phyloP scores from a whole-genome alignment of 2,329 filamentous ascomycete genomes.

The Aurifilum marmelostoma region DNA sequence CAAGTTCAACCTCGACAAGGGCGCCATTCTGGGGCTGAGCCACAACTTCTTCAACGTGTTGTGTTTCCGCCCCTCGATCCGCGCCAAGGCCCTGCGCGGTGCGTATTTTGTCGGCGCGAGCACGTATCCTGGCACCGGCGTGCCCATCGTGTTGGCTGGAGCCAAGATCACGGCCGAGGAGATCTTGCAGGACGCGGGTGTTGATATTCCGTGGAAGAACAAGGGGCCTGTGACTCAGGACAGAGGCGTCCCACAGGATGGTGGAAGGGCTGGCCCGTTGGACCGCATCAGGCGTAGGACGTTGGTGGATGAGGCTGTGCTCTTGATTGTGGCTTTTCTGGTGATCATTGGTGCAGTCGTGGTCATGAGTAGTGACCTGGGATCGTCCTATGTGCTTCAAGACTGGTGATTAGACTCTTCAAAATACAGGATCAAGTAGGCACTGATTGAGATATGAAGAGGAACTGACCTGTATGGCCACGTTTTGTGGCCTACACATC shows the following conservation, averaged over 20 bases:
- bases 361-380: background rate
- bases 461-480: background rate
- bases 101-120: slow-evolving; percentile 76
- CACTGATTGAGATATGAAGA: background rate
- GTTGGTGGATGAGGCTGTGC: slow-evolving; percentile 20
- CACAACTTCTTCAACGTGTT: slow-evolving; percentile 77
- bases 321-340: background rate
- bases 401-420: background rate
- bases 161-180: slow-evolving; percentile 60
- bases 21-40: slow-evolving; percentile 71
- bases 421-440: background rate
- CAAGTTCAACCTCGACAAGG: slow-evolving; percentile 74
- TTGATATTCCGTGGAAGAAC: slow-evolving; percentile 38
- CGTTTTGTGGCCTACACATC: background rate
- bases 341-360: background rate
- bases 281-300: slow-evolving; percentile 24
- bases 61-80: slow-evolving; percentile 64
- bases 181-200: slow-evolving; percentile 42
- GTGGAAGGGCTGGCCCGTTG: slow-evolving; percentile 20
- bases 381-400: background rate
- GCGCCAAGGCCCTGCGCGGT: slow-evolving; percentile 51
- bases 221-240: slow-evolving; percentile 31
- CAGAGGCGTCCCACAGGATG: slow-evolving; percentile 32
- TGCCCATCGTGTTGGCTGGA: slow-evolving; percentile 73
- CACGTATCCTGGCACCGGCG: slow-evolving; percentile 76